phyloP scores from a whole-genome alignment of 164 flowering plant genomes.

The Stephania cephalantha region DNA sequence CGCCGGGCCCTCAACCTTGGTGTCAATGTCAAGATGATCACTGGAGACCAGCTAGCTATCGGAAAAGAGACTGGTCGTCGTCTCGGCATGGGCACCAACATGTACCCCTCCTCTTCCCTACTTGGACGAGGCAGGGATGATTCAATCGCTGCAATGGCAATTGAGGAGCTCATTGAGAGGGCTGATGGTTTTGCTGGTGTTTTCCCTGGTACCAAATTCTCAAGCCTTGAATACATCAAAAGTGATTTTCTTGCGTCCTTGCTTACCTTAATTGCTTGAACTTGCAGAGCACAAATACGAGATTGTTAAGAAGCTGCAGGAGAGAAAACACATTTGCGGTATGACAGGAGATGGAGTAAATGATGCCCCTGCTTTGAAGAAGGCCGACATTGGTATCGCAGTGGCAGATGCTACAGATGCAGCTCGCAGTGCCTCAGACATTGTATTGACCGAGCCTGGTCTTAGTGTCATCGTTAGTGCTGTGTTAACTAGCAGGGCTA shows the following conservation, averaged over 20 bases:
- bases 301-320: conserved; percentile 70
- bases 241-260: too few species aligned
- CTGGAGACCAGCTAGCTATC: conserved; percentile 88
- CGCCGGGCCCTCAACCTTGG: conserved; percentile 82
- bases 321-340: conserved; percentile 74
- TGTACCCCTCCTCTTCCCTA: conserved; percentile 85
- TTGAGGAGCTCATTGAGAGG: conserved; percentile 79
- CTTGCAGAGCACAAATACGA: conserved; percentile 77
- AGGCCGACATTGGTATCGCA: conserved; percentile 88
- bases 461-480: conserved; percentile 81
- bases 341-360: conserved; percentile 91
- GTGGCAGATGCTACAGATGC: conserved; percentile 95
- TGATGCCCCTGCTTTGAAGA: conserved; percentile 82
- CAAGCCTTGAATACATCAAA: too few species aligned
- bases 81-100: conserved; percentile 92
- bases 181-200: conserved; percentile 96
- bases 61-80: conserved; percentile 89
- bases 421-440: conserved; percentile 81
- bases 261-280: not conserved
- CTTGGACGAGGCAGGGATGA: conserved; percentile 62
- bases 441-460: conserved; percentile 83
- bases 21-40: conserved; percentile 90
- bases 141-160: conserved; percentile 46
- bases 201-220: conserved; percentile 56
- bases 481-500: conserved; percentile 82